Conservation (phyloP, 106 monocot species). For the Agapanthus africanus region DNA sequence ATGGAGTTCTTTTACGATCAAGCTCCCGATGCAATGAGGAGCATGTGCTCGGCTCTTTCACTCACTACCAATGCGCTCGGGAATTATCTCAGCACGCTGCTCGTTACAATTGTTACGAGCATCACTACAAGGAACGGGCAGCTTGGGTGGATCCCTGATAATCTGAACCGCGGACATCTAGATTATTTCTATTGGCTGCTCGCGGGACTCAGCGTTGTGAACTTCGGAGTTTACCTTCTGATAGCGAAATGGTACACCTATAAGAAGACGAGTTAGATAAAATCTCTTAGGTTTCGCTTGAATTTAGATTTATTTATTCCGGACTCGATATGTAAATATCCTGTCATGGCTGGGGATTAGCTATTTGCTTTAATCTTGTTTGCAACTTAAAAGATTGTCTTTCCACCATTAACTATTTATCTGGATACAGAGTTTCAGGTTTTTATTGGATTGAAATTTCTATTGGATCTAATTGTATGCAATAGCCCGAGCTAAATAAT, state of each 20-base stretch:
- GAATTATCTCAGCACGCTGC: constrained; percentile 33
- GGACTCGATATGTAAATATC: too few relatives aligned
- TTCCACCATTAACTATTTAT: too few relatives aligned
- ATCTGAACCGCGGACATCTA: constrained; percentile 38
- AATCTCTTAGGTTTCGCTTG: too few relatives aligned
- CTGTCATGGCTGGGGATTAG: too few relatives aligned
- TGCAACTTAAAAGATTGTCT: too few relatives aligned
- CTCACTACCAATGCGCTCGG: constrained; percentile 33
- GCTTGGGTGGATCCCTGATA: constrained; percentile 45
- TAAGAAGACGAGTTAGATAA: constrained; percentile 24
- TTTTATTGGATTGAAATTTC: too few relatives aligned
- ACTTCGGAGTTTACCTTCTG: constrained; percentile 29
- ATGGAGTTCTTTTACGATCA: constrained; percentile 75
- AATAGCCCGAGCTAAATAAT: too few relatives aligned
- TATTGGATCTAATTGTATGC: too few relatives aligned
- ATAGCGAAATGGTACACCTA: constrained; percentile 41
- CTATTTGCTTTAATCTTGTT: too few relatives aligned
- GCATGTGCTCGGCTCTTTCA: constrained; percentile 58
- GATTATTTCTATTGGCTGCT: constrained; percentile 47
- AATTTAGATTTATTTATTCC: too few relatives aligned
- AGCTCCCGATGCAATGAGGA: constrained; percentile 69
- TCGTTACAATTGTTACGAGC: constrained; percentile 28
- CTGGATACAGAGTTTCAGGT: too few relatives aligned
- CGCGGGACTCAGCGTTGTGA: constrained; percentile 26
- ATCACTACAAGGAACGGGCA: constrained; percentile 27